phyloP scores from a whole-genome alignment of 2,329 filamentous ascomycete genomes.

The Hypomyces perniciosus region DNA sequence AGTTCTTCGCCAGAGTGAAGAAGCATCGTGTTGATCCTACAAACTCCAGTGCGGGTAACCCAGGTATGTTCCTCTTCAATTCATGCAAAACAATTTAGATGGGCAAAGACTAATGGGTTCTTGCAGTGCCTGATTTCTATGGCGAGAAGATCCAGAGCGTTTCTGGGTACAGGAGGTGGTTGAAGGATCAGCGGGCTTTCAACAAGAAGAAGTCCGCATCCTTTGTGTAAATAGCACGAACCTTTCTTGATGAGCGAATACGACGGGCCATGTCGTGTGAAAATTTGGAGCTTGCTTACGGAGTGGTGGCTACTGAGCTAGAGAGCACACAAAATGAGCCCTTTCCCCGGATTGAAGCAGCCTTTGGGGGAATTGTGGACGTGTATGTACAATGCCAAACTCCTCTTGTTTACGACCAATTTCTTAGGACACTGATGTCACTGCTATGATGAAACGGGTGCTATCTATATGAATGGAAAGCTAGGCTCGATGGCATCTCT shows the following conservation, averaged over 20 bases:
- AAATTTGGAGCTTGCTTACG: neutral
- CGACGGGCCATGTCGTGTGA: neutral
- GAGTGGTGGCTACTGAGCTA: constrained; percentile 6
- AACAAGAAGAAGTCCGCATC: constrained; percentile 83
- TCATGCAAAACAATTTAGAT: neutral
- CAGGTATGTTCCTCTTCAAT: constrained; percentile 42
- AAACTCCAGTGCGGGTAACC: constrained; percentile 83
- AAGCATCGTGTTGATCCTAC: constrained; percentile 87
- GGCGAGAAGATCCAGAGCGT: constrained; percentile 97
- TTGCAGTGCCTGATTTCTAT: constrained; percentile 83
- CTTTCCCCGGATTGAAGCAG: constrained; percentile 11
- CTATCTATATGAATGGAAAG: constrained; percentile 45
- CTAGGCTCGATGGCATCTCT: constrained; percentile 57
- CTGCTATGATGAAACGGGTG: neutral
- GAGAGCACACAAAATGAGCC: constrained; percentile 7
- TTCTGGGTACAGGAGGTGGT: constrained; percentile 83
- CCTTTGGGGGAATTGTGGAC: constrained; percentile 5
- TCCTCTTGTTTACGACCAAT: constrained; percentile 22
- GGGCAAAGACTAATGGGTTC: neutral
- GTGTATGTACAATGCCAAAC: constrained; percentile 21
- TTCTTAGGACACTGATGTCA: constrained; percentile 4
- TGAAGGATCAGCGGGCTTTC: constrained; percentile 96
- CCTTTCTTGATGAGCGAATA: neutral
- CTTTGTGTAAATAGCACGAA: constrained; percentile 44
- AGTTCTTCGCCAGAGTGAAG: constrained; percentile 89